Evolutionary conservation across 202 grass and related monocot species (phyloP).

Genomic region (Elaeis oleifera): DNA sequence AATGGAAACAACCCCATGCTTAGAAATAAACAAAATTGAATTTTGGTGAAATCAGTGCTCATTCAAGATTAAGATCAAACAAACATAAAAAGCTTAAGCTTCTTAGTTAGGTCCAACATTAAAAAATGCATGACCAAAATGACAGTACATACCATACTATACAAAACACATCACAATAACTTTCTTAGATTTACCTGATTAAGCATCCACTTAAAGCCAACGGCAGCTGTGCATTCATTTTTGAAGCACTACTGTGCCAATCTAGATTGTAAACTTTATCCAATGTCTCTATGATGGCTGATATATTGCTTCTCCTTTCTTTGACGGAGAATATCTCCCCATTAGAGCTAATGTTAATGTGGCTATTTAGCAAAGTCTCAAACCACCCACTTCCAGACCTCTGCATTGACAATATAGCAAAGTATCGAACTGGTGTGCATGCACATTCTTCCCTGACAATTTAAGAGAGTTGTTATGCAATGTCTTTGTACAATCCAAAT

Average conservation of each 20-base stretch:
- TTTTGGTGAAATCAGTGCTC: too few relatives aligned
- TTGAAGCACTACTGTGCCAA: constrained; percentile 85
- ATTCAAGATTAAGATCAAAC: too few relatives aligned
- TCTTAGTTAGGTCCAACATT: too few relatives aligned
- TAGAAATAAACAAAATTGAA: too few relatives aligned
- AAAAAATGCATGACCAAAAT: too few relatives aligned
- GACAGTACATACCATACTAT: too few relatives aligned
- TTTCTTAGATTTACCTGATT: constrained; percentile 56
- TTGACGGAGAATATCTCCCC: constrained; percentile 75
- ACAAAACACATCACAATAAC: too few relatives aligned
- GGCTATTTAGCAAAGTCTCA: constrained; percentile 89
- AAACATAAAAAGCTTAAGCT: too few relatives aligned
- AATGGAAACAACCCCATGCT: too few relatives aligned
- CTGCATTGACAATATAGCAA: constrained; percentile 76
- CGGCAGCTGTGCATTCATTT: constrained; percentile 85
- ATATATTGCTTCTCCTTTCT: constrained; percentile 79
- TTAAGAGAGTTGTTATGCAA: not conserved
- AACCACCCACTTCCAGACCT: constrained; percentile 96
- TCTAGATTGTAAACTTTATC: constrained; percentile 85
- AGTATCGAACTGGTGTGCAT: constrained; percentile 62
- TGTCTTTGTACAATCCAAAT: constrained; percentile 22
- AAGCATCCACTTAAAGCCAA: constrained; percentile 96
- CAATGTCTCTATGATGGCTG: constrained; percentile 61
- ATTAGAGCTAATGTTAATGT: constrained; percentile 77
- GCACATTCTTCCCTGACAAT: constrained; percentile 63